phyloP scores from a whole-genome alignment of 805 yeast genomes.

The Lachancea nothofagi region DNA sequence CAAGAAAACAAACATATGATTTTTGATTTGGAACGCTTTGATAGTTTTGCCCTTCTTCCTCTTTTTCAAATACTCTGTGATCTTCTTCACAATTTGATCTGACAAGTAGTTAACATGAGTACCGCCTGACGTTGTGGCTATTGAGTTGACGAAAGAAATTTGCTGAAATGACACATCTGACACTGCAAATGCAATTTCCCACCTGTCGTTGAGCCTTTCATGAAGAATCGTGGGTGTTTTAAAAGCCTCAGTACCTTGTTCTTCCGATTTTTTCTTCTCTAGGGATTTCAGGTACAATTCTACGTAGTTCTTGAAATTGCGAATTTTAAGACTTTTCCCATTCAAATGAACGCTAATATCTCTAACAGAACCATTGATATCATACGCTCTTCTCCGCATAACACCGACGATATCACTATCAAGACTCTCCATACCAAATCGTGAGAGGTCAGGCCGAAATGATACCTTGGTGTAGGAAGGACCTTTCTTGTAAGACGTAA shows the following conservation, averaged over 20 bases:
- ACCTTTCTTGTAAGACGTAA: slow-evolving; percentile 45
- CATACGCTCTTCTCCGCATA: slow-evolving; percentile 88
- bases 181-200: slow-evolving; percentile 95
- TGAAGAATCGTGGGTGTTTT: slow-evolving; percentile 58
- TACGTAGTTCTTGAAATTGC: slow-evolving; percentile 78
- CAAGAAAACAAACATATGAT: slow-evolving; percentile 82
- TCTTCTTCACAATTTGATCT: slow-evolving; percentile 76
- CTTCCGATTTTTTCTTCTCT: slow-evolving; percentile 34
- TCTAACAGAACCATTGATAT: slow-evolving; percentile 87
- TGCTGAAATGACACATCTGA: slow-evolving; percentile 89
- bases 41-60: slow-evolving; percentile 54
- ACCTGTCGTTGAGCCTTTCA: slow-evolving; percentile 75
- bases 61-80: slow-evolving; percentile 65
- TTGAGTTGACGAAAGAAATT: slow-evolving; percentile 93
- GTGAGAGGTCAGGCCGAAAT: slow-evolving; percentile 78
- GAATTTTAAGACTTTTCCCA: slow-evolving; percentile 62
- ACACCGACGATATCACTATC: slow-evolving; percentile 83
- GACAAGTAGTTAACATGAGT: slow-evolving; percentile 85
- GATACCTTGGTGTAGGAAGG: slow-evolving; percentile 81
- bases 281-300: slow-evolving; percentile 83
- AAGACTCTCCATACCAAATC: slow-evolving; percentile 78
- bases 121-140: slow-evolving; percentile 96
- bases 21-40: slow-evolving; percentile 82
- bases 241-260: slow-evolving; percentile 30
- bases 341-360: slow-evolving; percentile 76